Base-by-base conservation (phyloP, 371 early-diverging fungal genomes). In the Mucor velutinosus region DNA sequence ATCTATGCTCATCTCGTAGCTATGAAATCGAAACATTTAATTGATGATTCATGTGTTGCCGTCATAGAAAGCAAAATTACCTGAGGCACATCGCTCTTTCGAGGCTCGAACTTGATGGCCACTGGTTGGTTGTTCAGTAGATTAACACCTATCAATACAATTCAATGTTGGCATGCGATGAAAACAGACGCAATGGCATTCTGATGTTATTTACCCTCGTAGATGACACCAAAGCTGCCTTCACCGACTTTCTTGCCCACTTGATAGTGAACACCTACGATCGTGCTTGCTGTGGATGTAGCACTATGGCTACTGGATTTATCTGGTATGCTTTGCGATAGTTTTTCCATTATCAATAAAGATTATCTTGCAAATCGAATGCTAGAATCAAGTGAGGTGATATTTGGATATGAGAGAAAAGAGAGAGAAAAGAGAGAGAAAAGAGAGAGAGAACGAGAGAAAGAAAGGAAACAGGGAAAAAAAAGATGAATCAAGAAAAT, bases 181-280 rank as follows among this genome's bases (percentile, higher is more conserved):
- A 5, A 5, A 17, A 41, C 10, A 41, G 10, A 17, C 5, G 5
- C 41, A 17, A 6, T 11, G 11, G 7, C 10, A 8, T 33, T 33
- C 2, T 41, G 17, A 4, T 41, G 41, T 5, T 41, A 14, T 6
- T 41, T 41, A 90, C 99, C 99, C 91, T 97, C 96, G 78, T 97
- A 97, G 66, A 98, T 94, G 67, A 96, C 92, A 56, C 99, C 99
- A 86, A 98, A 98, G 69, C 92, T 92, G 45, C 99, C 99, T 79
- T 97, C 98, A 47, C 98, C 99, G 75, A 98, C 92, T 81, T 95
- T 95, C 78, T 92, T 93, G 58, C 97, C 97, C 14, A 98, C 95
- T 73, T 89, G 90, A 80, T 94, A 98, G 78, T 97, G 98, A 14
- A 93, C 93, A 23, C 99, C 99, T 15, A 98, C 96, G 57, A 89